phyloP scores from a whole-genome alignment of 352 stramenopile genomes.

The Phytophthora pluvialis region DNA sequence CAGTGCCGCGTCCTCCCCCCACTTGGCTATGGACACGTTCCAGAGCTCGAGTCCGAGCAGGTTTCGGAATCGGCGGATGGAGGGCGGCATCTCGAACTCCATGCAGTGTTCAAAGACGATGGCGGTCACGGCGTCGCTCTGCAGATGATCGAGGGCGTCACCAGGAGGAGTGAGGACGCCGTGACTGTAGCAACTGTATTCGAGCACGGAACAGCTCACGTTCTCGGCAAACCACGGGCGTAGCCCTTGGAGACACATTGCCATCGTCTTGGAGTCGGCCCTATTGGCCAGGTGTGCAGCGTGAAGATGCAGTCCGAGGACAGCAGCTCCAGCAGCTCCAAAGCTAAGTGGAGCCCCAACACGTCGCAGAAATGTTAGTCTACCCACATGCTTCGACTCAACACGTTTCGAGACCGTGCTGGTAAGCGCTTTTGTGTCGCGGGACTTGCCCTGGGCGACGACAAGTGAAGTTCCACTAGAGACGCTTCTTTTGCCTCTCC shows the following conservation, averaged over 20 bases:
- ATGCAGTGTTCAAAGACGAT: slow-evolving; percentile 59
- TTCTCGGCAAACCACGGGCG: slow-evolving; percentile 52
- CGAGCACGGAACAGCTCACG: slow-evolving; percentile 44
- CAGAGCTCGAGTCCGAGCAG: slow-evolving; percentile 60
- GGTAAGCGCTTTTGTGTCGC: neutral
- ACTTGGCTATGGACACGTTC: slow-evolving; percentile 56
- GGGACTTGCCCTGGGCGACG: neutral
- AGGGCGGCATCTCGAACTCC: slow-evolving; percentile 41
- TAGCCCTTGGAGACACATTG: slow-evolving; percentile 39
- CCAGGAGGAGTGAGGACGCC: slow-evolving; percentile 10
- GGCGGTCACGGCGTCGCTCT: slow-evolving; percentile 31
- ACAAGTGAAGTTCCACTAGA: neutral
- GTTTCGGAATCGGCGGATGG: slow-evolving; percentile 46
- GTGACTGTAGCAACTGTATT: slow-evolving; percentile 42
- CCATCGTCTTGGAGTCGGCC: slow-evolving; percentile 9
- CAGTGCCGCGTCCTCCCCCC: slow-evolving; percentile 42
- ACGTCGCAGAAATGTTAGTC: slow-evolving; percentile 6
- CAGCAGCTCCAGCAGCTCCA: slow-evolving; percentile 9
- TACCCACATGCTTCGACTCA: neutral
- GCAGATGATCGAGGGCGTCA: slow-evolving; percentile 22
- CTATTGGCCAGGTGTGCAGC: slow-evolving; percentile 4
- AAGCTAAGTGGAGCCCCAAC: slow-evolving; percentile 28
- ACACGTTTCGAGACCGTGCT: neutral
- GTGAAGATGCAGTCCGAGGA: slow-evolving; percentile 25
- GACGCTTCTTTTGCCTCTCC: neutral